A percentile compares a stretch with the other conserved stretches of the same genome.
phyloP scores from a whole-genome alignment of 306 rosid species.

The Luffa acutangula region DNA sequence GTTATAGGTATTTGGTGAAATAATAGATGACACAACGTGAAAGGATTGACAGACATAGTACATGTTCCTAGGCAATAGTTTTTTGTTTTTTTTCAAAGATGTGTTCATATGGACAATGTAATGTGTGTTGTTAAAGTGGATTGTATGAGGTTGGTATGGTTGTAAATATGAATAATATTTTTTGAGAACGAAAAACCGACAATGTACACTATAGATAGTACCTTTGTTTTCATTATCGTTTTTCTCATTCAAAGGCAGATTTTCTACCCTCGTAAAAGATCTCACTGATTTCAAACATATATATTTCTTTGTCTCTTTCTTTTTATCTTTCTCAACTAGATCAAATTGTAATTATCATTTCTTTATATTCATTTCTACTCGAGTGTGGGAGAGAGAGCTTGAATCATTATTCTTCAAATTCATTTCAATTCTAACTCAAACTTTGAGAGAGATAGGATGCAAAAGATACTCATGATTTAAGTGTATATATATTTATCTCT shows the following conservation, averaged over 20 bases:
- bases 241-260: not conserved
- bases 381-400: too few species aligned
- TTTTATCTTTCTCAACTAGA: not conserved
- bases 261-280: not conserved
- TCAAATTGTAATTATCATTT: not conserved
- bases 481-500: too few species aligned
- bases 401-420: too few species aligned
- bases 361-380: not conserved
- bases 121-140: not conserved
- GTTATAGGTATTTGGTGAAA: not conserved
- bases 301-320: not conserved
- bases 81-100: not conserved
- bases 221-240: conserved; percentile 1
- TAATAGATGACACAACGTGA: not conserved
- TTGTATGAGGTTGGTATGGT: not conserved
- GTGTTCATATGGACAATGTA: not conserved
- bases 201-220: conserved; percentile 2
- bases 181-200: not conserved
- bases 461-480: too few species aligned
- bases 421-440: too few species aligned
- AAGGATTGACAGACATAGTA: not conserved
- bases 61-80: not conserved
- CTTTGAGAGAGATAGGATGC: too few species aligned
- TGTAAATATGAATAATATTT: not conserved
- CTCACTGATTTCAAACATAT: not conserved